A percentile compares a stretch with the other conserved stretches of the same genome.
Evolutionary conservation across 257 asterid species (phyloP).

Genomic region (Ophiorrhiza pumila): DNA sequence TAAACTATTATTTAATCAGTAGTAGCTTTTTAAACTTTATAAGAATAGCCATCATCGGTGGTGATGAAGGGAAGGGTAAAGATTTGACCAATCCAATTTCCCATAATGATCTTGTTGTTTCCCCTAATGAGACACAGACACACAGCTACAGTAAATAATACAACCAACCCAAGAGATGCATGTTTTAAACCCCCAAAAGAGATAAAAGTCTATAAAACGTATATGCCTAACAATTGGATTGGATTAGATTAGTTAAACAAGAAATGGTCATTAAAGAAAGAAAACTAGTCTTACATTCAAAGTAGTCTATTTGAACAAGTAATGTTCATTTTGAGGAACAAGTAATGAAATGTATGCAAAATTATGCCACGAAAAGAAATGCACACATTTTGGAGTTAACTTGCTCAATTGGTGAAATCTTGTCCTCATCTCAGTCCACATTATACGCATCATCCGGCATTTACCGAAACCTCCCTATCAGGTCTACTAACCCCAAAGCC

Average conservation of each 20-base stretch:
- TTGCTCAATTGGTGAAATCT: conserved; percentile 16
- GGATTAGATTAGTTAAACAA: conserved; percentile 25
- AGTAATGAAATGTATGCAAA: conserved; percentile 19
- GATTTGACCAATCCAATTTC: conserved; percentile 61
- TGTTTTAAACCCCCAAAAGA: neutral
- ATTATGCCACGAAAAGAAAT: neutral
- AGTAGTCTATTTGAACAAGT: conserved; percentile 37
- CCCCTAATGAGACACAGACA: conserved; percentile 50
- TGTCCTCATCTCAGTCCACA: conserved; percentile 5
- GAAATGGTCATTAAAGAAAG: conserved; percentile 12
- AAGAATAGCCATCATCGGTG: neutral
- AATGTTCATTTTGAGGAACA: too few relatives aligned
- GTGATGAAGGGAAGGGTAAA: conserved; percentile 25
- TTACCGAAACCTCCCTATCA: too few relatives aligned
- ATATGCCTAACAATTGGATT: conserved; percentile 35
- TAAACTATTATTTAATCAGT: conserved; percentile 2
- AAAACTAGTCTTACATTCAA: neutral
- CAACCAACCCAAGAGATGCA: neutral
- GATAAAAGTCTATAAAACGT: neutral
- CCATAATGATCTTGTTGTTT: conserved; percentile 71
- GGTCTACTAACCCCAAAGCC: too few relatives aligned
- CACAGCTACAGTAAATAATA: neutral
- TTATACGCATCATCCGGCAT: neutral
- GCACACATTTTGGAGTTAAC: conserved; percentile 13
- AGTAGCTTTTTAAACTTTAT: neutral